These are phyloP conservation scores for Haplosporangium gracile DNA, from an alignment of 192 early-diverging fungal species.

Conservation along the genomic window DNA sequence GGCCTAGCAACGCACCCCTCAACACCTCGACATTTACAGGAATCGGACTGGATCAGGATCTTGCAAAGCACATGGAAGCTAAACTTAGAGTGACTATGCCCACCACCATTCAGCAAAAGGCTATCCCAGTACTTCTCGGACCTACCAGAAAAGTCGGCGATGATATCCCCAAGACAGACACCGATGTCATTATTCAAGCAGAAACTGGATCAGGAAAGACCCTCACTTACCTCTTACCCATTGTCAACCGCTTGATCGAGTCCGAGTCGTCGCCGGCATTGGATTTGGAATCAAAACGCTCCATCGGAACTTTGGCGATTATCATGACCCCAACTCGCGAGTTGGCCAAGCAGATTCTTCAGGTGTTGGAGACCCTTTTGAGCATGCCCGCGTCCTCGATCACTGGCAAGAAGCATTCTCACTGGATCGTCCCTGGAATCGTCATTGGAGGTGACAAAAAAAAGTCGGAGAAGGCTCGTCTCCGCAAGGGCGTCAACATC, in stretches of 20 bases:
- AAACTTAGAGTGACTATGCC: slow-evolving; percentile 86
- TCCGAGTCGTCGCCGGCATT: slow-evolving; percentile 57
- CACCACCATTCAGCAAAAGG: slow-evolving; percentile 90
- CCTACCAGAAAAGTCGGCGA: slow-evolving; percentile 58
- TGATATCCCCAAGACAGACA: slow-evolving; percentile 60
- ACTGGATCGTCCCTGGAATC: slow-evolving; percentile 89
- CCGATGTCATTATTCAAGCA: slow-evolving; percentile 92
- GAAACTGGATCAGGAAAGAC: slow-evolving; percentile 99
- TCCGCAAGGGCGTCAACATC: slow-evolving; percentile 90
- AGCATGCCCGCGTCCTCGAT: slow-evolving; percentile 64
- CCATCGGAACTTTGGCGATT: slow-evolving; percentile 90
- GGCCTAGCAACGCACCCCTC: slow-evolving; percentile 65
- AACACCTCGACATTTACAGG: slow-evolving; percentile 75
- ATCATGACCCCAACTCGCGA: slow-evolving; percentile 98
- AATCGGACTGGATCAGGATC: slow-evolving; percentile 81
- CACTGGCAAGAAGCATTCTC: slow-evolving; percentile 57
- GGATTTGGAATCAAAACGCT: slow-evolving; percentile 68
- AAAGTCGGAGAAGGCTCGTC: slow-evolving; percentile 82
- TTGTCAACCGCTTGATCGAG: slow-evolving; percentile 87
- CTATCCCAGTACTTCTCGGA: slow-evolving; percentile 81
- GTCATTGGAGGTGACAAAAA: slow-evolving; percentile 88
- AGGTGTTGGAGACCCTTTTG: slow-evolving; percentile 80
- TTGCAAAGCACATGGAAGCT: slow-evolving; percentile 73
- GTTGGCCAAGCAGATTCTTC: slow-evolving; percentile 94
- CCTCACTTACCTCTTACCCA: slow-evolving; percentile 92